Evolutionary conservation across 345 rosid species (phyloP), one percentile per base, ranked within the genome.

Genomic region (Arabis alpina): DNA sequence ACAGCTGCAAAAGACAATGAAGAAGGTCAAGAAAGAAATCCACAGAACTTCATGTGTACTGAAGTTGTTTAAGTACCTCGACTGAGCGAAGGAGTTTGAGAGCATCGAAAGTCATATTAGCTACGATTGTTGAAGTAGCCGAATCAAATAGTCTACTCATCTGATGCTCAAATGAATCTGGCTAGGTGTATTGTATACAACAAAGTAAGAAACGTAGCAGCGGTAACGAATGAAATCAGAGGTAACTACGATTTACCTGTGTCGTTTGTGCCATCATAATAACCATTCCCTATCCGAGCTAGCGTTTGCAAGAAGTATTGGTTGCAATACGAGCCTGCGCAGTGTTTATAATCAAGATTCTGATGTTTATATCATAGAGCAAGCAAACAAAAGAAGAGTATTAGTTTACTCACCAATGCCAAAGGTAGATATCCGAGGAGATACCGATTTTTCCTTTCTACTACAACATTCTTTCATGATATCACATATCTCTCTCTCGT

Each of bases 271-370:
- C 82, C 85, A 76, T 81, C 93, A 67, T 85, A 84, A 32, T 80
- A 80, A 43, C 98, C 99, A 75, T 87, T 81, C 57, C 99, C 87
- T 60, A 89, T 78, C 49, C 78, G 80, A 10, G 99, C 91, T 39
- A 94, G 86, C 88, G 76, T 85, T 81, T 73, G 88, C 79, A 94
- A 82, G 81, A 94, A 94, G 81, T 91, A 83, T 56, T 89, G 97
- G 74, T 94, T 94, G 66, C 98, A 91, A 66, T 84, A 89, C 42
- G 82, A 59, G 60, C 99, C 99, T 94, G 58, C 65, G 43, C 10
- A 54, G 61, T 47, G 57, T 54, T 43, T 27, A 8, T 19, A 55
- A 14, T 64, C 52, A 64, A 48, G 59, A 73, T 19, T 61, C 44
- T 43, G 19, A 25, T 5, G 58, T 40, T 41, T 64, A 14, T 16